Base-by-base conservation (phyloP, 176 grass and related monocot genomes). In the Leersia perrieri region DNA sequence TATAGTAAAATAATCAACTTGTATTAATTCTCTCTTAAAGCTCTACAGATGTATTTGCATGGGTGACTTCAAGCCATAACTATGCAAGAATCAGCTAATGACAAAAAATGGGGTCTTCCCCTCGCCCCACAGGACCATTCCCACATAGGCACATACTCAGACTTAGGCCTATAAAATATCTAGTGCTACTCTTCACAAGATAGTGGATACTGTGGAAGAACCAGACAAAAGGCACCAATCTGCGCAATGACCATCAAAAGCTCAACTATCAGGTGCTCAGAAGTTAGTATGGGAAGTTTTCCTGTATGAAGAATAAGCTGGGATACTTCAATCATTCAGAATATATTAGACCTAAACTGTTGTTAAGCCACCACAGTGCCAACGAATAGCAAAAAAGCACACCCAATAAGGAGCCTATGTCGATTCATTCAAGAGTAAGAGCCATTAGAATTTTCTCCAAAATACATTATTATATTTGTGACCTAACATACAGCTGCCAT, bases 1-100 rank as follows among this genome's bases (percentile, higher is more conserved):
- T 47, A 14, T 68, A 49, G 63, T 60, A 44, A 60, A 66, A 86
- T 32, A 42, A 86, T 80, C 70, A 70, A 25, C 10, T 22, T 20
- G n/a, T 15, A 4, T 4, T 41, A 77, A 8, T 32, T 83, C 67
- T 69, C 8, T 63, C 38, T 16, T 72, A 33, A 45, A 10, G 53
- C 1, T 58, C 8, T 61, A 31, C 4, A 13, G 58, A n/a, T 7
- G 5, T 35, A 47, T 49, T 73, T 34, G 40, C 58, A 74, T 44
- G 22, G 13, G 22, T 70, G 51, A 77, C 35, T 76, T 68, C 63
- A 69, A 22, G 6, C 27, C 27, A n/a, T 67, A 25, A 10, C 67
- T 71, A n/a, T 33, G 65, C 32, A 65, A 79, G 16, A 72, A 65
- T 58, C 62, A 60, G 53, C n/a, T 20, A 80, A 35, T 67, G 34